Conservation (phyloP, 805 yeast species). For the Lipomyces lipofer region DNA sequence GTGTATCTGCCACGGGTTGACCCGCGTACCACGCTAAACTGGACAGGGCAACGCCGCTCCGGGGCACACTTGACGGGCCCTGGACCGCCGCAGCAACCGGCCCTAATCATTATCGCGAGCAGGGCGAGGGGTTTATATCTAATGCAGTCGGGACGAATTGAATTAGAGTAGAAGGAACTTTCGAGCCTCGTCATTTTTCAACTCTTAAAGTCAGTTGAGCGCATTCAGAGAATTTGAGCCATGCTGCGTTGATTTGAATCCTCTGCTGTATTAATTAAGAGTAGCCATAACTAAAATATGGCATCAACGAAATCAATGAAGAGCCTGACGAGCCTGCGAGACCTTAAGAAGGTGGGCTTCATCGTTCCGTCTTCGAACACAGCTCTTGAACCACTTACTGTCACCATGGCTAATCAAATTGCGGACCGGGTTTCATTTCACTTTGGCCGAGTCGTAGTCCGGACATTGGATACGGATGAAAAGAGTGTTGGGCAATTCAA, state of each 20-base stretch:
- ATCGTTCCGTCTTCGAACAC: constrained; percentile 23
- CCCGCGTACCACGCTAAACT: too few species aligned
- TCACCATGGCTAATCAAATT: constrained; percentile 9
- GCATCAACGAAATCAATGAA: constrained; percentile 6
- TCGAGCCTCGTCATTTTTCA: too few species aligned
- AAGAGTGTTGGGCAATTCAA: constrained; percentile 14
- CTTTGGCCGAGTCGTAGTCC: constrained; percentile 11
- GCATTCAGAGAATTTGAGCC: too few species aligned
- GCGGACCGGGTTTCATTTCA: constrained; percentile 17
- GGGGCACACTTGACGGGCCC: too few species aligned
- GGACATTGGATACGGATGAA: constrained; percentile 13
- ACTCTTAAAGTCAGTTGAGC: too few species aligned
- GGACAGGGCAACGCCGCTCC: too few species aligned
- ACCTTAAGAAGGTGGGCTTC: constrained; percentile 18
- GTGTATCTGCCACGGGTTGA: too few species aligned
- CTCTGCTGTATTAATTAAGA: background rate
- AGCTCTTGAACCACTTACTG: constrained; percentile 19
- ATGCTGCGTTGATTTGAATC: background rate
- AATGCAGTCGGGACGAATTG: too few species aligned
- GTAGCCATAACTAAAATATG: background rate
- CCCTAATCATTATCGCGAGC: too few species aligned
- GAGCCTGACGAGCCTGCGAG: constrained; percentile 9
- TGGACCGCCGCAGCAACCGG: too few species aligned
- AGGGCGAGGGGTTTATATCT: too few species aligned
- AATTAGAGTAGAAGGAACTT: too few species aligned